Percentiles rank a stretch among this genome's conserved stretches.
Evolutionary conservation across 306 rosid genomes (phyloP).

Genomic region (Canavalia gladiata): DNA sequence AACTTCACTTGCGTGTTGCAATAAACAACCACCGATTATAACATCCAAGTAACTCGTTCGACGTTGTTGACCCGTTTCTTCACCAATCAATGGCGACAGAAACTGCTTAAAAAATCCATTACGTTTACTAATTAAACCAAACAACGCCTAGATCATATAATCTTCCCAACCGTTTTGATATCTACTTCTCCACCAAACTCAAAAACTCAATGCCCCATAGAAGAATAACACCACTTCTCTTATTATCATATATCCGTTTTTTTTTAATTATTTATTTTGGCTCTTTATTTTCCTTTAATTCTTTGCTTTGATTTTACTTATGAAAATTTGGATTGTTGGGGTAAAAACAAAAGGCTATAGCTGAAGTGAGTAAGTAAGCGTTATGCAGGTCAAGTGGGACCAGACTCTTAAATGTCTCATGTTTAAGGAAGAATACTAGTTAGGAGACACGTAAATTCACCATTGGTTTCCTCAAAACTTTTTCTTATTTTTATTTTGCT

Average conservation of each 20-base stretch:
- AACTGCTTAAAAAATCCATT: constrained; percentile 16
- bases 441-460: constrained; percentile 54
- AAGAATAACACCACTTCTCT: not conserved
- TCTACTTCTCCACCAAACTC: constrained; percentile 43
- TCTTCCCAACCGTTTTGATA: constrained; percentile 47
- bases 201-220: not conserved
- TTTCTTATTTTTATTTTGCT: constrained; percentile 3
- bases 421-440: constrained; percentile 57
- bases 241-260: not conserved
- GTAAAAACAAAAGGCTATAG: constrained; percentile 8
- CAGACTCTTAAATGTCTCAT: constrained; percentile 52
- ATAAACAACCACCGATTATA: not conserved
- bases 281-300: not conserved
- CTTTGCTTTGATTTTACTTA: not conserved
- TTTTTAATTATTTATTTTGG: not conserved
- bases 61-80: constrained; percentile 27
- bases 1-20: constrained; percentile 25
- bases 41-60: constrained; percentile 21
- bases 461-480: constrained; percentile 48
- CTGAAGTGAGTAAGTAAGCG: constrained; percentile 9
- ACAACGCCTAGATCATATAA: constrained; percentile 7
- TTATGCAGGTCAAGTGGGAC: constrained; percentile 64
- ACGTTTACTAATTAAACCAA: constrained; percentile 33
- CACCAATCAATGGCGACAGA: constrained; percentile 28
- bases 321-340: not conserved